Evolutionary conservation across 768 basidiomycete genomes (phyloP), one percentile per base, ranked within the genome.

Genomic region (Amanita rubescens): DNA sequence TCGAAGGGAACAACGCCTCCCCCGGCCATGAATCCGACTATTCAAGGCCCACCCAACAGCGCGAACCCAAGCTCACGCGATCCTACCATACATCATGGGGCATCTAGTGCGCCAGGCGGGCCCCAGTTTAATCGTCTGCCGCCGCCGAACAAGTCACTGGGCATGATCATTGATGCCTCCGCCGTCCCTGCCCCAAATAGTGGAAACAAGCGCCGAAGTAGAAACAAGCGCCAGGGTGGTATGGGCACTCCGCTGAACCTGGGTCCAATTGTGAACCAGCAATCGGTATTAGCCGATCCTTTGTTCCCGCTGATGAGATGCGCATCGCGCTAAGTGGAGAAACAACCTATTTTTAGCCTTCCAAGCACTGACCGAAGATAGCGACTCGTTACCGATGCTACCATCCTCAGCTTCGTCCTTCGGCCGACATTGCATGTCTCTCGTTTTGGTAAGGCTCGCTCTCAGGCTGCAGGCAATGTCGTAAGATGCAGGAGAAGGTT

Each of bases 111-210:
- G 8, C 37, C 51, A 0, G 43, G 42, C 3, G 52, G 33, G 4
- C 52, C 52, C 15, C 52, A 53, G 17, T 53, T 53, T 10, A 46
- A 46, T n/a, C 42, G 52, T 20, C 33, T 53, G 4, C 33, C 30
- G 19, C 33, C 52, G n/a, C 52, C 45, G 34, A 53, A 39, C 38
- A 51, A 53, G 52, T 20, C 34, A 11, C 7, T 46, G 52, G 14
- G 12, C n/a, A 53, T 53, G 52, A n/a, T n/a, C n/a, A n/a, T n/a
- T n/a, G n/a, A 24, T 53, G 44, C 52, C 43, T n/a, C 52, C 52
- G 25, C 51, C 51, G 19, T 52, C 51, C 4, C 51, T 33, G 43
- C 52, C 9, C n/a, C n/a, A n/a, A 52, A 52, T 22, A 41, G 41
- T 7, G 41, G 2, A 20, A 53, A 53, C 33, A 53, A 53, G 25